Conservation (phyloP, 2,329 filamentous ascomycete genomes). For the Nothophaeocryptopus gaeumannii region DNA sequence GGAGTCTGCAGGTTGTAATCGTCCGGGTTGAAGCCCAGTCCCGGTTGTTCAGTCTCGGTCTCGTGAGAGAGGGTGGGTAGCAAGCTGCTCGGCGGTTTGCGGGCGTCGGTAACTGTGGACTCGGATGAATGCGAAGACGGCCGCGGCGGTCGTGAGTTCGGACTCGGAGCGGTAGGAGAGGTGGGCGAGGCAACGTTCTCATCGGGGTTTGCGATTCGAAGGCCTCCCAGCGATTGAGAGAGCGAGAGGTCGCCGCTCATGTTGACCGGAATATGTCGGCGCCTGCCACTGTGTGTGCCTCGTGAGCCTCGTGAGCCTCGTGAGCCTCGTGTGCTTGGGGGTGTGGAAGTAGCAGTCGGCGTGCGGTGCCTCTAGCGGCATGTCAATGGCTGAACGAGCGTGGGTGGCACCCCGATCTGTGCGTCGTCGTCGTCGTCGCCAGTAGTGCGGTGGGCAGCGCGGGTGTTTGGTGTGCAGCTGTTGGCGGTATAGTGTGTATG, state of each 20-base stretch:
- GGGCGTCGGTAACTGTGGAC: constrained; percentile 40
- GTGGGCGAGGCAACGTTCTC: constrained; percentile 48
- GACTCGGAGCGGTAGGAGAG: constrained; percentile 15
- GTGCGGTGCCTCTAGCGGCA: no score
- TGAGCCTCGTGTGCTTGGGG: constrained; percentile 3
- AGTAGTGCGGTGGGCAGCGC: no score
- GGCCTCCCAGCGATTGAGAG: constrained; percentile 84
- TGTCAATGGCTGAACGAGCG: no score
- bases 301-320: background rate
- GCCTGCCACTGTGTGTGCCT: constrained; percentile 9
- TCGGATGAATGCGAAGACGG: constrained; percentile 36
- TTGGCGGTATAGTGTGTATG: no score
- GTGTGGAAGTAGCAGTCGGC: background rate
- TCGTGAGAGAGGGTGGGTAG: constrained; percentile 36
- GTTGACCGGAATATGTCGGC: constrained; percentile 29
- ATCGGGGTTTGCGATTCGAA: constrained; percentile 96
- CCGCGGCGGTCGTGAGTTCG: constrained; percentile 22
- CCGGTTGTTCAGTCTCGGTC: constrained; percentile 32
- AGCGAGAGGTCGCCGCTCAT: constrained; percentile 88
- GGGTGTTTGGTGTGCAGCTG: no score
- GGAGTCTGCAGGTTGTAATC: constrained; percentile 34
- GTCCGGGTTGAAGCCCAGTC: constrained; percentile 43
- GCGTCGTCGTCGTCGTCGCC: no score
- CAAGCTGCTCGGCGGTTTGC: constrained; percentile 32
- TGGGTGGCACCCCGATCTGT: no score